Evolutionary conservation across 23 red algal genomes (phyloP).

Genomic region (Gracilaria caudata): DNA sequence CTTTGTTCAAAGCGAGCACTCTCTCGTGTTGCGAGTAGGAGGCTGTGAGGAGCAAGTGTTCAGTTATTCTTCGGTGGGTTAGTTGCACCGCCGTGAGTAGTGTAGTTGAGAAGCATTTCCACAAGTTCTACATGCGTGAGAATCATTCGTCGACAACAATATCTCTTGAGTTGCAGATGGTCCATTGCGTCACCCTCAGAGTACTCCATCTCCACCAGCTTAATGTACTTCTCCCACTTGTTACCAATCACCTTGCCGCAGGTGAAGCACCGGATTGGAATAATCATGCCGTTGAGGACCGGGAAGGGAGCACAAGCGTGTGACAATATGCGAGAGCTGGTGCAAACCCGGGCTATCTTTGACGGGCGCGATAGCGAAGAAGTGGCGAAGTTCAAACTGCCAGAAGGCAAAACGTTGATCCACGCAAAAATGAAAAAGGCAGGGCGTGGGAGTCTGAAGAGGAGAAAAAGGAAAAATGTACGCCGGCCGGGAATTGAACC

Average conservation of each 20-base stretch:
- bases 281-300: conserved; percentile 83
- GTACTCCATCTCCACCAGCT: conserved; percentile 76
- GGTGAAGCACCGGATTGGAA: conserved; percentile 99
- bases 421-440: no score
- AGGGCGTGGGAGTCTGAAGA: no score
- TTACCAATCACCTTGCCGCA: conserved; percentile 97
- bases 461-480: not conserved
- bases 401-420: no score
- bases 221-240: conserved; percentile 93
- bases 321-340: no score
- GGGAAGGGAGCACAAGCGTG: not conserved
- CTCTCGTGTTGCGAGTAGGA: not conserved
- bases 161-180: conserved; percentile 84
- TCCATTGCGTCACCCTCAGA: conserved; percentile 95
- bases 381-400: no score
- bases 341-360: no score
- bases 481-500: conserved; percentile 86
- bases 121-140: conserved; percentile 99
- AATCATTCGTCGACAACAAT: conserved; percentile 99
- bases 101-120: conserved; percentile 96
- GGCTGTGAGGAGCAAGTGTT: not conserved
- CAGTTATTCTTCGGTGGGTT: conserved; percentile 29
- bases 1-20: no score
- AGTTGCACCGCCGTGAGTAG: conserved; percentile 42
- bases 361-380: no score